Evolutionary conservation across 331 rosid genomes (phyloP), one percentile per base, ranked within the genome.

Genomic region (Rhamnella rubrinervis): DNA sequence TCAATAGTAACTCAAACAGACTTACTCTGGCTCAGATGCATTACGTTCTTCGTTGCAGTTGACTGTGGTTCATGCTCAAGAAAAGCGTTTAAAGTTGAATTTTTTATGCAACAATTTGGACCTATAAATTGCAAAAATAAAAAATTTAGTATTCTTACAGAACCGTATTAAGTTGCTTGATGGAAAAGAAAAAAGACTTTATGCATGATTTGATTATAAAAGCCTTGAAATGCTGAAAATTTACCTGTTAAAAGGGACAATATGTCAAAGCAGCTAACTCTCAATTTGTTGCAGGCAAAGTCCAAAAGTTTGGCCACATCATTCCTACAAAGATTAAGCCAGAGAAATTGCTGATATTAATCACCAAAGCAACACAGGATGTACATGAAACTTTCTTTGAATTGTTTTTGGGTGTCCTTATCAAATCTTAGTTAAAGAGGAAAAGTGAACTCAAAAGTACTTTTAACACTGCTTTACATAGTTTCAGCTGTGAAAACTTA

Each of bases 21-120:
- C 92, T 74, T 80, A 88, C 97, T 86, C 82, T 91, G 93, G 72
- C 89, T 75, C 62, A 91, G 63, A 80, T 88, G 96, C 17, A 86
- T 74, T 74, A 87, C 66, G 83, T 85, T 88, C 85, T 88, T 88
- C 53, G 97, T 91, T 17, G 97, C 85, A 9, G 91, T 80, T 55
- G 96, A 79, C 65, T 86, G 87, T 28, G 93, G 93, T 46, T 84
- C 90, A 8, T 86, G 85, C 23, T 74, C 77, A 73, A 88, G 72
- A 58, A 86, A 83, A 2, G 57, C 64, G 37, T 63, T 77, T 26
- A 82, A 71, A 40, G 82, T 70, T 11, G 97, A 80, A 58, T 91
- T 83, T 65, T 23, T 83, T 20, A 91, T 59, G 63, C 97, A 91
- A 75, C 97, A 91, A 65, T 91, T 91, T 26, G 80, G 88, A 16